Conservation (phyloP, 805 yeast genomes). For the Teunomyces cretensis region DNA sequence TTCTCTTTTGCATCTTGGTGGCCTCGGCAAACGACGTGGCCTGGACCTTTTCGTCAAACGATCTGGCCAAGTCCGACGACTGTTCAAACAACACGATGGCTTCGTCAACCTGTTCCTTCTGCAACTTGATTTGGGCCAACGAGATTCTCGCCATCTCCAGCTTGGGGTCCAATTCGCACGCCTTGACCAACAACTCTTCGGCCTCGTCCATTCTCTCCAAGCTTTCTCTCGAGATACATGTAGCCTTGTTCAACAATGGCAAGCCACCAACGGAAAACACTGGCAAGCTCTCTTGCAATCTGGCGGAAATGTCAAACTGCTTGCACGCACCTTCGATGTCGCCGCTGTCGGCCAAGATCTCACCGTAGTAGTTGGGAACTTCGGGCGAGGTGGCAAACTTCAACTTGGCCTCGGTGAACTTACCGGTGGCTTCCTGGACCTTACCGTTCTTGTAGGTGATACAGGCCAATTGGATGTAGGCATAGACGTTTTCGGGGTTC, state of each 20-base stretch:
- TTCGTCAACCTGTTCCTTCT: slow-evolving; percentile 76
- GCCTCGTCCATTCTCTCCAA: slow-evolving; percentile 54
- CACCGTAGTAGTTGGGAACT: slow-evolving; percentile 94
- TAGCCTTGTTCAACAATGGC: slow-evolving; percentile 88
- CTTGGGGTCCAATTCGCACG: slow-evolving; percentile 80
- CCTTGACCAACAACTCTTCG: slow-evolving; percentile 64
- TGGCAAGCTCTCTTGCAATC: slow-evolving; percentile 71
- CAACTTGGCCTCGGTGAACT: slow-evolving; percentile 67
- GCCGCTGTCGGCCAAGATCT: slow-evolving; percentile 80
- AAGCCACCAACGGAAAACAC: slow-evolving; percentile 80
- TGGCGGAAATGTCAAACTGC: slow-evolving; percentile 83
- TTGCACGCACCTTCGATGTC: slow-evolving; percentile 69
- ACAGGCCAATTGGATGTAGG: slow-evolving; percentile 92
- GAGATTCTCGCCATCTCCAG: slow-evolving; percentile 86
- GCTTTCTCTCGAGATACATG: slow-evolving; percentile 58
- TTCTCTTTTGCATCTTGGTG: slow-evolving; percentile 80
- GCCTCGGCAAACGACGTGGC: slow-evolving; percentile 92
- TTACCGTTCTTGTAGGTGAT: slow-evolving; percentile 78
- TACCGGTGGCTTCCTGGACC: slow-evolving; percentile 56
- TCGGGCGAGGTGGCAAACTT: slow-evolving; percentile 86
- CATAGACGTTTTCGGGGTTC: slow-evolving; percentile 74
- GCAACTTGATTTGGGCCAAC: slow-evolving; percentile 88
- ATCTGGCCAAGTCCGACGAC: slow-evolving; percentile 79
- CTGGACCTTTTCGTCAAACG: slow-evolving; percentile 82
- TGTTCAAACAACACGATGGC: slow-evolving; percentile 82